phyloP scores from a whole-genome alignment of 345 rosid genomes.

The Aurinia saxatilis region DNA sequence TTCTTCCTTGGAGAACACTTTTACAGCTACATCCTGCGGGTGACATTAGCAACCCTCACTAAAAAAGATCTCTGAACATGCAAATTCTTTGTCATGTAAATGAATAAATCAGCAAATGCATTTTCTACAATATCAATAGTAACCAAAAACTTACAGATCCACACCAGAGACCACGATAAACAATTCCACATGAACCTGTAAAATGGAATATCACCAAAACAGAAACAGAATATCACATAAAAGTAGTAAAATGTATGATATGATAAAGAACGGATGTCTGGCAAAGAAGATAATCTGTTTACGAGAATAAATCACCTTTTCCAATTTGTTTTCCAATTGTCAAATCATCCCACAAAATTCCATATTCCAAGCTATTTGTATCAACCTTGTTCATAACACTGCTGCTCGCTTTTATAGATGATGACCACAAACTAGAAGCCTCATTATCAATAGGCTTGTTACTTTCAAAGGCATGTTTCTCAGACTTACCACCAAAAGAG shows the following conservation, averaged over 20 bases:
- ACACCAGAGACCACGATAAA: slow-evolving; percentile 93
- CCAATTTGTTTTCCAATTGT: slow-evolving; percentile 80
- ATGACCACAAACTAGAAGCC: slow-evolving; percentile 72
- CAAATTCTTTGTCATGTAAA: not conserved
- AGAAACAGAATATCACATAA: slow-evolving; percentile 18
- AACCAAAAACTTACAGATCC: slow-evolving; percentile 89
- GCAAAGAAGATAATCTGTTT: not conserved
- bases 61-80: no score
- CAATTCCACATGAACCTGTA: slow-evolving; percentile 97
- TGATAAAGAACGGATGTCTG: not conserved
- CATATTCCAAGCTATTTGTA: slow-evolving; percentile 65
- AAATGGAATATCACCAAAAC: slow-evolving; percentile 15
- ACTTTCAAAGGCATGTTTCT: slow-evolving; percentile 37
- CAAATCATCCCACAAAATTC: slow-evolving; percentile 93
- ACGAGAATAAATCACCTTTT: slow-evolving; percentile 52
- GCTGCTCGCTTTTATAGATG: slow-evolving; percentile 66
- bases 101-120: slow-evolving; percentile 22
- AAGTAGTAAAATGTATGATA: not conserved
- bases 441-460: slow-evolving; percentile 48
- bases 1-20: slow-evolving; percentile 91
- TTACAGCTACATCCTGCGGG: slow-evolving; percentile 93
- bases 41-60: slow-evolving; percentile 10
- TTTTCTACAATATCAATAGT: slow-evolving; percentile 10
- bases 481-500: slow-evolving; percentile 34
- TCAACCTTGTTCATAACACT: slow-evolving; percentile 75